A percentile compares a stretch with the other conserved stretches of the same genome.
These are phyloP conservation scores for Rhizodiscina lignyota DNA, from an alignment of 495 filamentous ascomycete species.

Conservation along the genomic window DNA sequence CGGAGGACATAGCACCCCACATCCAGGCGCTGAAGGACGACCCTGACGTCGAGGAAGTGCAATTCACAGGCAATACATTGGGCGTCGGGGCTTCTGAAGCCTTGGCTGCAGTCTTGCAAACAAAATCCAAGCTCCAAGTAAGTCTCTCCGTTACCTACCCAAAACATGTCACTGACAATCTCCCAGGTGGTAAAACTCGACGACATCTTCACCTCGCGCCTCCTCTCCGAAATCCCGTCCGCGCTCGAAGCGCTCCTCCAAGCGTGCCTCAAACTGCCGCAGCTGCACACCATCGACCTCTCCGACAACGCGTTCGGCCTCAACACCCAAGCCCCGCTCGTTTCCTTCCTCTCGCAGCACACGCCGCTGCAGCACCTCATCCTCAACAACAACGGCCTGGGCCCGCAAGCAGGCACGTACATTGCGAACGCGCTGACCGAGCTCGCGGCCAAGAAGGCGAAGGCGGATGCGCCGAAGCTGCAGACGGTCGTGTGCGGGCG, in stretches of 20 bases:
- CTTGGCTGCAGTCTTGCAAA: conserved; percentile 60
- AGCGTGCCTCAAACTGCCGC: conserved; percentile 63
- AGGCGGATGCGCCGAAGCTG: conserved; percentile 44
- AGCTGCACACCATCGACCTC: conserved; percentile 81
- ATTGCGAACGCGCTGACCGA: conserved; percentile 62
- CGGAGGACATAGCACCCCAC: conserved; percentile 72
- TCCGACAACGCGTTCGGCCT: conserved; percentile 97
- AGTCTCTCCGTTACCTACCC: conserved; percentile 5
- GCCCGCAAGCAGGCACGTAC: conserved; percentile 70
- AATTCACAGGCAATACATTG: conserved; percentile 75
- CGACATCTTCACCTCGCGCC: conserved; percentile 92
- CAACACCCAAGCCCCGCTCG: conserved; percentile 44
- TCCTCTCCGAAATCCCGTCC: conserved; percentile 84
- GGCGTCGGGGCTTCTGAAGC: conserved; percentile 75
- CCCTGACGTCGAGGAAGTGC: conserved; percentile 66
- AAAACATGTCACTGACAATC: not conserved
- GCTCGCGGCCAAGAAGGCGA: conserved; percentile 64
- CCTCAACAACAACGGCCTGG: conserved; percentile 97
- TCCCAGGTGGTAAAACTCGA: conserved; percentile 67
- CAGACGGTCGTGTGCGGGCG: conserved; percentile 93
- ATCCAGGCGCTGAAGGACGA: conserved; percentile 54
- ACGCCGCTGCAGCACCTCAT: conserved; percentile 79
- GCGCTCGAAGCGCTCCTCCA: conserved; percentile 74
- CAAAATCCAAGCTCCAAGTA: conserved; percentile 64
- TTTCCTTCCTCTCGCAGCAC: conserved; percentile 68